Conservation (phyloP, 345 rosid genomes). For the Firmiana major region DNA sequence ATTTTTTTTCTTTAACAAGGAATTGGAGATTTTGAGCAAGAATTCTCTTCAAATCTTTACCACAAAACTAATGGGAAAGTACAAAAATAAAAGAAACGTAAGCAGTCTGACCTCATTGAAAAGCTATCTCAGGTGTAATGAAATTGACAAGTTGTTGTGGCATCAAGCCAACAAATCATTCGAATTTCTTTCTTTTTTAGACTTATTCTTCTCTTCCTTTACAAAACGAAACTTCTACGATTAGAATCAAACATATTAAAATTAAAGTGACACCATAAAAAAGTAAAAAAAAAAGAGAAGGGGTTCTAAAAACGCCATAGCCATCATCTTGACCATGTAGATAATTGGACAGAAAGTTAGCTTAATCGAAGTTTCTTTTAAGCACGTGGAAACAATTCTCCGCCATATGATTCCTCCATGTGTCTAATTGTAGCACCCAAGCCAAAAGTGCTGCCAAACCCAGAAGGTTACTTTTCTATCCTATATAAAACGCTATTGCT, state of each 20-base stretch:
- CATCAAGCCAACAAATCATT: too few relatives aligned
- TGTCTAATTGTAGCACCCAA: slow-evolving; percentile 9
- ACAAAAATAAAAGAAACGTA: too few relatives aligned
- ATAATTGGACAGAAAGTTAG: slow-evolving; percentile 28
- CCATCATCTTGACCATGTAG: slow-evolving; percentile 55
- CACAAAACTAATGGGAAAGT: too few relatives aligned
- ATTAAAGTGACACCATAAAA: slow-evolving; percentile 12
- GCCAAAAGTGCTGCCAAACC: neutral
- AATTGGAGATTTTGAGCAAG: too few relatives aligned
- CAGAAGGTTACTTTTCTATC: neutral
- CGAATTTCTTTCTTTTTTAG: too few relatives aligned
- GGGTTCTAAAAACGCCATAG: slow-evolving; percentile 17
- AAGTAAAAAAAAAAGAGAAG: neutral
- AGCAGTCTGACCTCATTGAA: too few relatives aligned
- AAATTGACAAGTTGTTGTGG: too few relatives aligned
- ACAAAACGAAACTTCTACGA: neutral
- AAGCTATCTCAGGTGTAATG: too few relatives aligned
- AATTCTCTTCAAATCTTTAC: too few relatives aligned
- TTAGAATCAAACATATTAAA: neutral
- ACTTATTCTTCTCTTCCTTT: neutral
- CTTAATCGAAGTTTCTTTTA: slow-evolving; percentile 16
- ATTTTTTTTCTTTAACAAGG: too few relatives aligned
- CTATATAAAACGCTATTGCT: slow-evolving; percentile 16
- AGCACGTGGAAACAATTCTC: slow-evolving; percentile 13
- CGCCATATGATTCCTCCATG: slow-evolving; percentile 17